phyloP scores from a whole-genome alignment of 768 basidiomycete species.

The Amanita rimosa region DNA sequence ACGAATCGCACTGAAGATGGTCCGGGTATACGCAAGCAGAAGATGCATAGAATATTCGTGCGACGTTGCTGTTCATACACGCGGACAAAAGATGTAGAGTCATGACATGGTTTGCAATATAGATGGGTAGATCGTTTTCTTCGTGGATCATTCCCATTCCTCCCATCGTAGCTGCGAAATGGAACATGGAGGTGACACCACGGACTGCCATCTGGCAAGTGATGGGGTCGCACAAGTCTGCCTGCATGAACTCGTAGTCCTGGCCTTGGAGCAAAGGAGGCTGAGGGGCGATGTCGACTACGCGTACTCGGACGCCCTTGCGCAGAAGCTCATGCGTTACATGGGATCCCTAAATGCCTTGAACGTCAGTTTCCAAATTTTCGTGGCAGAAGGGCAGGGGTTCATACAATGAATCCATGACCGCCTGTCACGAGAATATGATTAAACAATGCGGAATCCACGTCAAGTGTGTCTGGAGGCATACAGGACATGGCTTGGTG shows the following conservation, averaged over 20 bases:
- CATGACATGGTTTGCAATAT: slow-evolving; percentile 37
- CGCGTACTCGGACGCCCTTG: slow-evolving; percentile 13
- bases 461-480: background rate
- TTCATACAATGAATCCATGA: slow-evolving; percentile 41
- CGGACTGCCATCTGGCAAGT: slow-evolving; percentile 25
- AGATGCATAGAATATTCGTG: slow-evolving; percentile 41
- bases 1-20: slow-evolving; percentile 21
- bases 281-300: slow-evolving; percentile 34
- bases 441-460: background rate
- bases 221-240: slow-evolving; percentile 32
- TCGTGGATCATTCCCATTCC: slow-evolving; percentile 54
- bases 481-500: background rate
- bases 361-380: background rate
- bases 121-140: slow-evolving; percentile 37
- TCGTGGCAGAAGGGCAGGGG: background rate
- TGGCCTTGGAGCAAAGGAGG: slow-evolving; percentile 12
- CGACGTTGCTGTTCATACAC: slow-evolving; percentile 23
- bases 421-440: slow-evolving; percentile 36
- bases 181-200: slow-evolving; percentile 31
- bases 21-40: slow-evolving; percentile 50
- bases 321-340: slow-evolving; percentile 28
- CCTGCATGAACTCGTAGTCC: slow-evolving; percentile 26
- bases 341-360: slow-evolving; percentile 30
- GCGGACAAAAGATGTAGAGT: slow-evolving; percentile 35
- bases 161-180: slow-evolving; percentile 54